Evolutionary conservation across 257 asterid genomes (phyloP), one percentile per base, ranked within the genome.

Genomic region (Solanum gracilifrons): DNA sequence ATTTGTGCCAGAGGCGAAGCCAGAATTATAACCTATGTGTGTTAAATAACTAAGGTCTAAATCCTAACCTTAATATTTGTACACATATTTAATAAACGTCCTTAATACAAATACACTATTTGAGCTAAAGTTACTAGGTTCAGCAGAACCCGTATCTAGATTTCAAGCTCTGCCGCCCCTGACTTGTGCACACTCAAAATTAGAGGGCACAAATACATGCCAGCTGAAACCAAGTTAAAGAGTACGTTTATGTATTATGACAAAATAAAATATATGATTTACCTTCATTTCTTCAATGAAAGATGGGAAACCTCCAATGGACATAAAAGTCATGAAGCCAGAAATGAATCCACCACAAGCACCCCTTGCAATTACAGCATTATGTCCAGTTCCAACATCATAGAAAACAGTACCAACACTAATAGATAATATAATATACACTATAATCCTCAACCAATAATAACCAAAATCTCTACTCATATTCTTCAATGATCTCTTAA

Each of bases 261-360:
- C 8, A 51, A 51, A 51, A 51, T 51, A 48, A 48, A 48, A 16
- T 51, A 16, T 51, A 51, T 51, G 62, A 51, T 51, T 55, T 88
- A 94, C 98, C 94, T 94, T 94, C 96, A 96, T 94, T 90, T 96
- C 99, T 90, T 96, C 99, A 58, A 95, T 93, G 93, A 96, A 96
- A 15, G 98, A 94, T 83, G 99, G 99, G 93, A 96, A 95, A 72
- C 98, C 99, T 74, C 99, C 99, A 9, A 96, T 95, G 64, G 98
- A 91, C 99, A 96, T 95, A 94, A 95, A 94, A 8, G 97, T 92
- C 99, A 96, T 96, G 75, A 94, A 96, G 16, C 99, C 99, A 3
- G 98, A 92, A 58, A 96, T 87, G 75, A 95, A 96, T 55, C 98
- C 99, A 16, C 96, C 98, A 31, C 96, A 94, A 31, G 98, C 95